Percentiles rank a stretch among this genome's conserved stretches.
phyloP scores from a whole-genome alignment of 805 yeast genomes.

The Metschnikowia anglica region DNA sequence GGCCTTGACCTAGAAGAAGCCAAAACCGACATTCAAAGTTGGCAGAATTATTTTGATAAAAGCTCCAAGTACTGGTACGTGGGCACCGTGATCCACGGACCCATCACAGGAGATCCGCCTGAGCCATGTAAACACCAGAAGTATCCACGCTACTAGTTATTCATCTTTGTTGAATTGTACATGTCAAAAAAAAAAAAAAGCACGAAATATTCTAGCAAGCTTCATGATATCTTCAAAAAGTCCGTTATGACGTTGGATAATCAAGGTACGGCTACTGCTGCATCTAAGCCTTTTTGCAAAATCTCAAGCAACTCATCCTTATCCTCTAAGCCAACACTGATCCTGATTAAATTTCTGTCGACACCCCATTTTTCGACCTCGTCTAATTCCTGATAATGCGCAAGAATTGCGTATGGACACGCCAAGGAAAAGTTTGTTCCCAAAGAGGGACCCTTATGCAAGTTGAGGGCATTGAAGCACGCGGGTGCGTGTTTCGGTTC shows the following conservation, averaged over 20 bases:
- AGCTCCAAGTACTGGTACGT: constrained; percentile 59
- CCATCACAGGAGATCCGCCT: constrained; percentile 50
- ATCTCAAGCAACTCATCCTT: constrained; percentile 46
- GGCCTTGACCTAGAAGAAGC: constrained; percentile 51
- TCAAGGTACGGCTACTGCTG: constrained; percentile 8
- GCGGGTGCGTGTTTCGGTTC: constrained; percentile 60
- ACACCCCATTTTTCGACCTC: constrained; percentile 82
- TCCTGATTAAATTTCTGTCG: constrained; percentile 70
- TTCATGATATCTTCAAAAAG: background rate
- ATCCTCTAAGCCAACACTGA: constrained; percentile 85
- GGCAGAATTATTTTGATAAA: constrained; percentile 52
- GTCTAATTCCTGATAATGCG: constrained; percentile 80
- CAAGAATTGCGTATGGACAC: constrained; percentile 85
- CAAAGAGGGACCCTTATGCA: constrained; percentile 86
- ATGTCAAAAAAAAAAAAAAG: background rate
- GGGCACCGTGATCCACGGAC: constrained; percentile 52
- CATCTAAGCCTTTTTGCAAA: constrained; percentile 19
- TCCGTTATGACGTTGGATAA: background rate
- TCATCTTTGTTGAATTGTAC: background rate
- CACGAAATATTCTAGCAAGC: background rate
- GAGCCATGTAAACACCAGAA: constrained; percentile 40
- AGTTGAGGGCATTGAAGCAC: constrained; percentile 68
- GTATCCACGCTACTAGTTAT: constrained; percentile 9
- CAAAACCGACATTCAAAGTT: constrained; percentile 39
- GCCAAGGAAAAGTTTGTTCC: constrained; percentile 89